Conservation (phyloP, 352 stramenopile genomes). For the Phytophthora colocasiae region DNA sequence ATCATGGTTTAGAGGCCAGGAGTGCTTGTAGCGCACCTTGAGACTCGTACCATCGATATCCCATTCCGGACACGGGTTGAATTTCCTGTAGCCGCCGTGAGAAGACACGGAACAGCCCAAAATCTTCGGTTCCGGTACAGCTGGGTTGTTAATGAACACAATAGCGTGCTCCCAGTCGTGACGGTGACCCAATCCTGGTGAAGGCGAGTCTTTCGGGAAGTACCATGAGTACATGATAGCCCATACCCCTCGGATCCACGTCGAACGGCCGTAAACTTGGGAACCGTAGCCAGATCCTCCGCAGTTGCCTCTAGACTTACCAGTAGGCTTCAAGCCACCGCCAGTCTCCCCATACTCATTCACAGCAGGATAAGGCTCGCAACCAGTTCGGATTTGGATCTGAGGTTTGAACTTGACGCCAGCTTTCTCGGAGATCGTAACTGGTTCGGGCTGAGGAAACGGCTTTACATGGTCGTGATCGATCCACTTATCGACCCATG, state of each 20-base stretch:
- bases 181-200: constrained; percentile 3
- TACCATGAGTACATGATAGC: constrained; percentile 16
- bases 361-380: constrained; percentile 5
- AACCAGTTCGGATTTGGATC: constrained; percentile 7
- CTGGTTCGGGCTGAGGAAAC: constrained; percentile 5
- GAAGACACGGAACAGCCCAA: constrained; percentile 7
- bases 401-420: constrained; percentile 13
- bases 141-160: constrained; percentile 15
- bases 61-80: neutral
- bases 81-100: constrained; percentile 3
- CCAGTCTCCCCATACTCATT: constrained; percentile 1
- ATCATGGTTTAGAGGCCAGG: constrained; percentile 3
- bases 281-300: constrained; percentile 7
- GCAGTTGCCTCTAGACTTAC: neutral
- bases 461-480: neutral
- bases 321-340: constrained; percentile 1
- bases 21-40: constrained; percentile 8
- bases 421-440: constrained; percentile 10
- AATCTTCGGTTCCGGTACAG: constrained; percentile 1
- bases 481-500: constrained; percentile 4
- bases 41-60: constrained; percentile 7
- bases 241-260: constrained; percentile 1
- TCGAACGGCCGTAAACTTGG: constrained; percentile 6
- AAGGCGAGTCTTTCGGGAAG: constrained; percentile 5
- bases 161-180: neutral